Base-by-base conservation (phyloP, 306 rosid species). In the Rosa chinensis region DNA sequence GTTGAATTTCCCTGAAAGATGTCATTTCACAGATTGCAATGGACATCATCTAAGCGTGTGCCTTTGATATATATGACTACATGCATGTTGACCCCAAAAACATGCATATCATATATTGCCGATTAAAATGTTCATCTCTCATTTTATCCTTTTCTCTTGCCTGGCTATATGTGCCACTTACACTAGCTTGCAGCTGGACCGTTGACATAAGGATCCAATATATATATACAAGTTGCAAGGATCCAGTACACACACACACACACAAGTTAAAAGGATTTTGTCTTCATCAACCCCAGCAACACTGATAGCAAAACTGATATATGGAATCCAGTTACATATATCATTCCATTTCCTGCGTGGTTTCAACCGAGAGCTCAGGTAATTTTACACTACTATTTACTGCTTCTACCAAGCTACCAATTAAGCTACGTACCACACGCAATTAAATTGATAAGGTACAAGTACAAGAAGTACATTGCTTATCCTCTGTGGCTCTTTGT, bases 221-320 rank as follows among this genome's bases (percentile, higher is more conserved):
- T 28, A 5, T 5, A 25, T 28, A n/a, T n/a, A n/a, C n/a, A n/a
- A n/a, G n/a, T n/a, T n/a, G n/a, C n/a, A n/a, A n/a, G n/a, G n/a
- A n/a, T n/a, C n/a, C n/a, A n/a, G n/a, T n/a, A n/a, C n/a, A n/a
- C n/a, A n/a, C n/a, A n/a, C n/a, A 32, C 35, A 32, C 35, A 32
- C 35, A 32, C 68, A 14, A 63, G n/a, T 32, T 35, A 10, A 10
- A 13, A 13, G 4, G 9, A 13, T 1, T 14, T 32, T 13, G 70
- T 64, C 69, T 35, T 64, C 69, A 5, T 64, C 43, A 28, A 63
- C 43, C 68, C 43, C 69, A 63, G 68, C 28, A 61, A 61, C 66
- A 61, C 66, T 61, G 11, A 20, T 55, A 32, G 37, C 37, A 32
- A 32, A 13, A 16, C 28, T 8, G 13, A 56, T 50, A 1, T 5